Evolutionary conservation across 257 asterid genomes (phyloP).

Genomic region (Fraxinus anomala): DNA sequence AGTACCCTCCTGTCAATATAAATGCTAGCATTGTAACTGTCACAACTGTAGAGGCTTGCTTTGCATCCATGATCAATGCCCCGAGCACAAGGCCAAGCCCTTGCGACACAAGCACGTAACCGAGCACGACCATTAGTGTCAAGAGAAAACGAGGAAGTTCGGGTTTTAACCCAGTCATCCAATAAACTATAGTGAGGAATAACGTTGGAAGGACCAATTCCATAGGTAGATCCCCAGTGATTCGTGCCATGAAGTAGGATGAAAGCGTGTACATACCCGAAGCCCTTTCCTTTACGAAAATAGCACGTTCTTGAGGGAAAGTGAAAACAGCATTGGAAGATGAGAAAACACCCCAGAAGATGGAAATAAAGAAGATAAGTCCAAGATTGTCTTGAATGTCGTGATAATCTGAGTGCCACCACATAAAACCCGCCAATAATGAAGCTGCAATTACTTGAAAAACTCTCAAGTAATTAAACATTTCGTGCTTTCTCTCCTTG

Average conservation of each 20-base stretch:
- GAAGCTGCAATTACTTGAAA: constrained; percentile 78
- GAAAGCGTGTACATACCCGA: constrained; percentile 88
- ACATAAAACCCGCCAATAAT: constrained; percentile 74
- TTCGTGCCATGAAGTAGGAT: constrained; percentile 81
- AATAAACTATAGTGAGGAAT: constrained; percentile 63
- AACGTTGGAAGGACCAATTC: constrained; percentile 82
- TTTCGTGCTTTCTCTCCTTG: constrained; percentile 65
- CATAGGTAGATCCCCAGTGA: constrained; percentile 79
- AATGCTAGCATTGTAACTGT: constrained; percentile 84
- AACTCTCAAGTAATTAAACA: constrained; percentile 61
- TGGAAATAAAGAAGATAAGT: constrained; percentile 78
- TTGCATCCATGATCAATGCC: constrained; percentile 87
- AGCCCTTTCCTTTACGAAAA: constrained; percentile 74
- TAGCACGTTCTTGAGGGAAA: constrained; percentile 86
- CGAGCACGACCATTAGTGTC: constrained; percentile 56
- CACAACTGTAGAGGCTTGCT: constrained; percentile 79
- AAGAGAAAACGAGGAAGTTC: constrained; percentile 51
- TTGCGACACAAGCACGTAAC: constrained; percentile 78
- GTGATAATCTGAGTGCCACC: constrained; percentile 82
- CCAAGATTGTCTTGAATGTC: constrained; percentile 81
- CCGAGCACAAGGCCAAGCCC: constrained; percentile 87
- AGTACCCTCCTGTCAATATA: constrained; percentile 81
- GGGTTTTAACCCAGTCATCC: constrained; percentile 92
- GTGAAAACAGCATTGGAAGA: constrained; percentile 71
- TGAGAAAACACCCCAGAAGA: constrained; percentile 90